Evolutionary conservation across 73 alveolate species (phyloP).

Genomic region (Tetrahymena elliotti): DNA sequence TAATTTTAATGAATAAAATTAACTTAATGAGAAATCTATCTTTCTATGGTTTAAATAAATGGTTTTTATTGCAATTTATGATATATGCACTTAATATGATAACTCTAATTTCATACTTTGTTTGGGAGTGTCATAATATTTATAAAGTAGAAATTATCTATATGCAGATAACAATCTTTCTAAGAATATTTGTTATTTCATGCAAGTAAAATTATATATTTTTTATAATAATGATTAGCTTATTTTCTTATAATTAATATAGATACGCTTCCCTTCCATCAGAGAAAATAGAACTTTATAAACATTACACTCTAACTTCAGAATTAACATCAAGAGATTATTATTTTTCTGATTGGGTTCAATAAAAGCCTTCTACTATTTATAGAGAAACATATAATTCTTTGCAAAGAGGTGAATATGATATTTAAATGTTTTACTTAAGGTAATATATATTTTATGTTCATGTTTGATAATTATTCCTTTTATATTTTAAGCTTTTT

Average conservation of each 20-base stretch:
- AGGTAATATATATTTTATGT: not conserved
- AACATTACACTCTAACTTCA: not conserved
- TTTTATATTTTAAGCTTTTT: not conserved
- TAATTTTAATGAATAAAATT: not conserved
- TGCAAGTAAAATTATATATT: too few species aligned
- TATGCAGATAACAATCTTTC: not conserved
- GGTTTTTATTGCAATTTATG: not conserved
- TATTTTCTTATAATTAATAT: not conserved
- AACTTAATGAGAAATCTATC: not conserved
- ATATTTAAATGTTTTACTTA: not conserved
- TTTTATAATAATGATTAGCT: not conserved
- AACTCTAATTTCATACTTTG: not conserved
- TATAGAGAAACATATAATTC: not conserved
- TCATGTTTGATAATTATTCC: not conserved
- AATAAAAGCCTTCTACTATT: not conserved
- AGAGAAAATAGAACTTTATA: not conserved
- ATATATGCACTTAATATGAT: not conserved
- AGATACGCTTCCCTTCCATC: not conserved
- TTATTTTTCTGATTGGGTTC: not conserved
- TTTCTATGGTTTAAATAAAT: not conserved
- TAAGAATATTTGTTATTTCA: not conserved
- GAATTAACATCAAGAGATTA: not conserved
- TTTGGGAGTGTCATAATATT: not conserved
- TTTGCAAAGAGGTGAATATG: not conserved
- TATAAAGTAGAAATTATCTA: not conserved